phyloP scores from a whole-genome alignment of 148 eudicot species.

The Rhododendron mucronatum region DNA sequence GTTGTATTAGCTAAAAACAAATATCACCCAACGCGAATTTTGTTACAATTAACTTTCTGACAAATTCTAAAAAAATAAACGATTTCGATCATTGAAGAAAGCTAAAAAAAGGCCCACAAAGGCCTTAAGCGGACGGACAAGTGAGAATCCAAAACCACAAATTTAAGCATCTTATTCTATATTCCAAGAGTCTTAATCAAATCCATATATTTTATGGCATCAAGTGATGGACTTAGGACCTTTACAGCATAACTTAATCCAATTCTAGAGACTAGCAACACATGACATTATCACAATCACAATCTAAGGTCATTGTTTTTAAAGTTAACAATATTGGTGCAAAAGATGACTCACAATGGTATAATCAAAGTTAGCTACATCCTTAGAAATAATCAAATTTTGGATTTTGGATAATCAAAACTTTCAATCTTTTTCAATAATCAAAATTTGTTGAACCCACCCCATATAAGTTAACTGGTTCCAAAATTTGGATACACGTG shows the following conservation, averaged over 20 bases:
- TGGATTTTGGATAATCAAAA: too few relatives aligned
- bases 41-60: background rate
- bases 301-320: too few relatives aligned
- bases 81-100: background rate
- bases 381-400: too few relatives aligned
- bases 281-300: background rate
- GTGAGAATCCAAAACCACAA: background rate
- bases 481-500: too few relatives aligned
- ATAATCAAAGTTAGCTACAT: too few relatives aligned
- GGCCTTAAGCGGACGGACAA: background rate
- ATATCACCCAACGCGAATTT: background rate
- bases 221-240: background rate
- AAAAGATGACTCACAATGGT: too few relatives aligned
- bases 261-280: constrained; percentile 5
- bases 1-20: too few relatives aligned
- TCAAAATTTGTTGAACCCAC: too few relatives aligned
- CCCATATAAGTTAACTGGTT: too few relatives aligned
- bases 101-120: background rate
- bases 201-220: background rate
- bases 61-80: background rate
- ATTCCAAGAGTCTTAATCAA: background rate
- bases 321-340: too few relatives aligned
- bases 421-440: too few relatives aligned
- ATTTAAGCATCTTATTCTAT: background rate
- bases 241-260: constrained; percentile 18